Percentiles rank a stretch among this genome's conserved stretches.
phyloP scores from a whole-genome alignment of 331 rosid species.

The Ulmus americana region DNA sequence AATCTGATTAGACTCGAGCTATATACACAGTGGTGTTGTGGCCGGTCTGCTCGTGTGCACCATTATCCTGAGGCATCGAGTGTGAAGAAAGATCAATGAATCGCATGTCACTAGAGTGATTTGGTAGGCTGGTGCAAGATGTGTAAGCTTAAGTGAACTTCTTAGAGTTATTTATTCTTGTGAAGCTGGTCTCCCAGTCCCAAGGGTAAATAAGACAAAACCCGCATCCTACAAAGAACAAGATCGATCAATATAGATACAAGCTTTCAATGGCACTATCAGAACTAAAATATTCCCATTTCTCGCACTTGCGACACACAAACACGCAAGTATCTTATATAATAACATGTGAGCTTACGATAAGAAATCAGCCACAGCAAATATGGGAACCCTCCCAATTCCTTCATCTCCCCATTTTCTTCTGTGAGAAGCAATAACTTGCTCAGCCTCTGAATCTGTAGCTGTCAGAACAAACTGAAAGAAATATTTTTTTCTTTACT shows the following conservation, averaged over 20 bases:
- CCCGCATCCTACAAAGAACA: conserved; percentile 52
- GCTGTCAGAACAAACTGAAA: conserved; percentile 93
- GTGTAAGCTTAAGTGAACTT: conserved; percentile 17
- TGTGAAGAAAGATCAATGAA: conserved; percentile 1
- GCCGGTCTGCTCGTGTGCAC: neutral
- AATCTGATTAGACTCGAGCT: neutral
- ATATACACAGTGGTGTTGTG: neutral
- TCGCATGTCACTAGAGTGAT: neutral
- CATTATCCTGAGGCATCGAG: conserved; percentile 20
- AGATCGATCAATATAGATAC: conserved; percentile 15
- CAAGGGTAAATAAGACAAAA: conserved; percentile 50
- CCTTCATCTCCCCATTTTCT: conserved; percentile 55
- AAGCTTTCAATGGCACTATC: neutral
- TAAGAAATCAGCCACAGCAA: conserved; percentile 57
- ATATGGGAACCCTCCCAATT: conserved; percentile 73
- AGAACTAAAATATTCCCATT: neutral
- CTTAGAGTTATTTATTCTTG: conserved; percentile 44
- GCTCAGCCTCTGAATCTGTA: conserved; percentile 67
- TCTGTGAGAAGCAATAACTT: conserved; percentile 52
- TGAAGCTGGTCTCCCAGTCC: conserved; percentile 33
- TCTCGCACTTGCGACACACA: neutral
- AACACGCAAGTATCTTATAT: neutral
- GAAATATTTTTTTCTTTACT: neutral
- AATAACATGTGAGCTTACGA: conserved; percentile 52
- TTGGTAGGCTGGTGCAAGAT: neutral